Conservation (phyloP, 192 early-diverging fungal species). For the Glomus cerebriforme region DNA sequence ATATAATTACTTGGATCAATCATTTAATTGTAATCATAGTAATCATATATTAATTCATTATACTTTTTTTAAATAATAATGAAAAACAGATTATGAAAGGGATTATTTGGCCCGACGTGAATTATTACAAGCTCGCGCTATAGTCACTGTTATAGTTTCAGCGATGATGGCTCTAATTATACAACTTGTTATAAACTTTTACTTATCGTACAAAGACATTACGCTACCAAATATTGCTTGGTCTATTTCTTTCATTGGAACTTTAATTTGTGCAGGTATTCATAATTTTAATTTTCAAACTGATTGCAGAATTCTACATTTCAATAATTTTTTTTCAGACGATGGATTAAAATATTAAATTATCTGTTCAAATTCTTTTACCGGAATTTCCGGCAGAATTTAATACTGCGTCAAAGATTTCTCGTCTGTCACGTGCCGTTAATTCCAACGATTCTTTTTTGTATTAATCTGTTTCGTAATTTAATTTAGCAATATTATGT, state of each 20-base stretch:
- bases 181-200: neutral
- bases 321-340: no score
- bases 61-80: neutral
- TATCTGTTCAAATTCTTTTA: no score
- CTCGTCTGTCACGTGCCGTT: neutral
- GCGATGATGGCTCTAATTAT: neutral
- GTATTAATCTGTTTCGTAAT: neutral
- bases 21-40: no score
- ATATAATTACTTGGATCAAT: no score
- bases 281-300: neutral
- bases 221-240: neutral
- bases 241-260: neutral
- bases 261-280: neutral
- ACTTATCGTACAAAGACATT: neutral
- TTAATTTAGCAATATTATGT: neutral
- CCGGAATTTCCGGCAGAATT: no score
- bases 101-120: conserved; percentile 1
- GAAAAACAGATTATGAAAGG: neutral
- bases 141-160: conserved; percentile 2
- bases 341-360: no score
- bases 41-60: neutral
- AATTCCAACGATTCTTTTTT: neutral
- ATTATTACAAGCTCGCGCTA: conserved; percentile 1
- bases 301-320: no score
- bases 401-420: neutral